These are phyloP conservation scores for Agrocybe pediades DNA, from an alignment of 768 basidiomycete genomes.

Conservation along the genomic window DNA sequence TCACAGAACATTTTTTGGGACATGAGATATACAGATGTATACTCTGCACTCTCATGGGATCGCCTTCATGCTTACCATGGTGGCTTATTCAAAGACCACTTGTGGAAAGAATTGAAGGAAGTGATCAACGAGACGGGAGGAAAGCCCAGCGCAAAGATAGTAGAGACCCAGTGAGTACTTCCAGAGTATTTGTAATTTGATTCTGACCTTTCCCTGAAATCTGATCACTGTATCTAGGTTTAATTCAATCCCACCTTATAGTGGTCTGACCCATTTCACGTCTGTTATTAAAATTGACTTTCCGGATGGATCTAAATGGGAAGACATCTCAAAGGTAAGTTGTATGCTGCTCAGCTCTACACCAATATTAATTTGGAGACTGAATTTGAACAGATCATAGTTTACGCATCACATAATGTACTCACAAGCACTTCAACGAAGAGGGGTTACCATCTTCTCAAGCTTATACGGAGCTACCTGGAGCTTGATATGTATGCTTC, in stretches of 20 bases:
- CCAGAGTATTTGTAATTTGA: too few species aligned
- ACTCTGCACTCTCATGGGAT: constrained; percentile 36
- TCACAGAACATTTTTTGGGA: constrained; percentile 40
- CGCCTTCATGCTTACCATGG: constrained; percentile 29
- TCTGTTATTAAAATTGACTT: constrained; percentile 22
- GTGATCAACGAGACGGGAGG: constrained; percentile 8
- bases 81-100: constrained; percentile 34
- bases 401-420: constrained; percentile 6
- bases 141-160: constrained; percentile 10
- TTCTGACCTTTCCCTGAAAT: too few species aligned
- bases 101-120: constrained; percentile 27
- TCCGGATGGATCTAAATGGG: constrained; percentile 30
- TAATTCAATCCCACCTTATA: constrained; percentile 30
- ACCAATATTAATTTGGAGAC: background rate
- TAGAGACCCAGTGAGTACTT: too few species aligned
- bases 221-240: too few species aligned
- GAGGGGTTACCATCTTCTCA: constrained; percentile 27
- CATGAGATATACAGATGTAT: constrained; percentile 27
- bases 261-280: constrained; percentile 30
- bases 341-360: too few species aligned
- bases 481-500: constrained; percentile 27
- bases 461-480: constrained; percentile 25
- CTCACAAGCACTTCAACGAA: constrained; percentile 6
- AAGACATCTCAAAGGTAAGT: constrained; percentile 36
- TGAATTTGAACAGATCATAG: constrained; percentile 1